Base-by-base conservation (phyloP, 1,284 basidiomycete species). In the Fomitopsis schrenkii region DNA sequence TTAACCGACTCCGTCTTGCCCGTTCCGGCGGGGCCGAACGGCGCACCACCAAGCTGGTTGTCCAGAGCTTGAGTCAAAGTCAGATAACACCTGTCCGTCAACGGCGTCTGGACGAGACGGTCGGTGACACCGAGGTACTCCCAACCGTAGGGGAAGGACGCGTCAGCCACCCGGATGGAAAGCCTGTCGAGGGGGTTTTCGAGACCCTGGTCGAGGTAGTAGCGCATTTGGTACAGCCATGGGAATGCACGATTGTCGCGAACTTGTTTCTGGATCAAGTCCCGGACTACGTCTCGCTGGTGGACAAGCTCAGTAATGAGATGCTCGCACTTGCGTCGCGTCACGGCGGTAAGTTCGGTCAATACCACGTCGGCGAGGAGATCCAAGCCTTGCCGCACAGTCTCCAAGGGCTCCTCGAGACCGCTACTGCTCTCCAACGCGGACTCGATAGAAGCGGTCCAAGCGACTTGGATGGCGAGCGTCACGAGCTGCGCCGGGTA, bases 1-100 rank as follows among this genome's bases (percentile, higher is more conserved):
- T 99, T 99, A 73, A 99, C 97, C 0, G 97, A 99, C 76, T 99
- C 97, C 0, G 97, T 99, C 82, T 99, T 99, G 36, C 94, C 94
- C 62, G 97, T 99, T 72, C 97, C 97, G 36, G 97, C 97, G 44
- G 97, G 97, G 33, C 97, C 97, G 73, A 99, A 99, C 0, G 97
- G 97, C 45, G 97, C 91, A 36, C 97, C 97, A 66, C 97, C 97
- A 14, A 98, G 85, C 71, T 98, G 95, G 68, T 90, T 93, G 70
- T 96, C 90, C 64, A 99, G 80, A 9, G 97, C 97, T 73, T 99
- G 97, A 0, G 97, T 99, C 52, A 99, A 79, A 0, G 97, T 98
- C 57, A 99, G 83, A 77, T 98, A 99, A 64, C 97, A 97, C 60
- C 94, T 86, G 74, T 98, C 95, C n/a, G 97, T 99, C 54, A 99